Evolutionary conservation across 2,329 filamentous ascomycete genomes (phyloP), one percentile per base, ranked within the genome.

Genomic region (Scytalidium sp.): DNA sequence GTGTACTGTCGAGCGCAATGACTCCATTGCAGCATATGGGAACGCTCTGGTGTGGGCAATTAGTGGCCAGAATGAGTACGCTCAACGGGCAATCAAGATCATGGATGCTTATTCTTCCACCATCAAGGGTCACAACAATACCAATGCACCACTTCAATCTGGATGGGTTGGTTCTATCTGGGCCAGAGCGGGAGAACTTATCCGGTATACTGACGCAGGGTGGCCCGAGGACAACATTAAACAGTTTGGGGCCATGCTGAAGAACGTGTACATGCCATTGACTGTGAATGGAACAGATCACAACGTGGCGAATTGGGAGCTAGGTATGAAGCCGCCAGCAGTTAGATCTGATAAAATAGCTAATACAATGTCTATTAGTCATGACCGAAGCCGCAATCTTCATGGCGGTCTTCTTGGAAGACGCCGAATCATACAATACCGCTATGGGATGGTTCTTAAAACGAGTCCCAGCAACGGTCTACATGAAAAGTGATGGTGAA

Each of bases 391-490:
- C 51, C n/a, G 43, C 51, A 5, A 45, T 52, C 29, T 47, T 45
- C 19, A 64, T 63, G n/a, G 47, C 61, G 3, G 57, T 64, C n/a
- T 63, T 64, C 32, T 50, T 59, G 9, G 58, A 64, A 45, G 58
- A 65, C 45, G 21, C 39, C 3, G 46, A 49, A 2, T 44, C 43
- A 2, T 64, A 64, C 43, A 45, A 58, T 29, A 52, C 49, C 19
- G 59, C 59, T 3, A 62, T 65, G 61, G 27, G 25, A 1, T 45
- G 48, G 21, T 63, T 63, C 22, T 45, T 53, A 13, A 45, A 48
- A 39, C 54, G 61, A n/a, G 58, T 64, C 4, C 62, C 62, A 1
- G 58, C 61, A 7, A 55, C 56, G 7, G 55, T 64, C 43, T 64
- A 64, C 40, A 52, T 64, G 17, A 58, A 55, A 8, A 45, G 46